Percentiles rank a stretch among this genome's conserved stretches.
phyloP scores from a whole-genome alignment of 2,329 filamentous ascomycete genomes.

The Eutypella sp. region DNA sequence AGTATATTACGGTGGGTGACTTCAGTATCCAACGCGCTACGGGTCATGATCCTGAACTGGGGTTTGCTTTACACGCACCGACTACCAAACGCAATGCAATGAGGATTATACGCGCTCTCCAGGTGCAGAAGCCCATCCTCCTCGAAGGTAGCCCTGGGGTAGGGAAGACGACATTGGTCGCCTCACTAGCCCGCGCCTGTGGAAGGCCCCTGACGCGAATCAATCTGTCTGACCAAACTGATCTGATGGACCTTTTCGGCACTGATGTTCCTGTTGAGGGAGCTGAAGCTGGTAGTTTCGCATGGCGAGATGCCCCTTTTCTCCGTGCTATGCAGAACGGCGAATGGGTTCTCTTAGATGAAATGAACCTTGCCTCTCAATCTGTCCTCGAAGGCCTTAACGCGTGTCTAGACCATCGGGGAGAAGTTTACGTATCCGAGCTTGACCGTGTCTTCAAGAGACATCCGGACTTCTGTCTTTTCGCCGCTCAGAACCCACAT shows the following conservation, averaged over 20 bases:
- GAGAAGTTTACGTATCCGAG: constrained; percentile 92
- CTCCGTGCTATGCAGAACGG: constrained; percentile 94
- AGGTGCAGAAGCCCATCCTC: constrained; percentile 84
- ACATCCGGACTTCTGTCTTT: constrained; percentile 86
- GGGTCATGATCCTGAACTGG: constrained; percentile 45
- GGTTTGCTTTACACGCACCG: constrained; percentile 79
- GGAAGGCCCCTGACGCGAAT: constrained; percentile 85
- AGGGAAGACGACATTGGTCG: constrained; percentile 91
- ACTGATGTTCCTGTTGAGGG: constrained; percentile 94
- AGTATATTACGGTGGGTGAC: constrained; percentile 62
- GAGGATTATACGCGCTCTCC: constrained; percentile 82
- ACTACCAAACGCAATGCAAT: constrained; percentile 89
- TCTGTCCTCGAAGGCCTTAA: constrained; percentile 95
- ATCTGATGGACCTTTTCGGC: constrained; percentile 94
- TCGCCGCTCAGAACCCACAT: constrained; percentile 96
- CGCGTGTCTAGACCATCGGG: constrained; percentile 92
- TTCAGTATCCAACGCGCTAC: constrained; percentile 61
- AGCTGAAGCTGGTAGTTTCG: constrained; percentile 83
- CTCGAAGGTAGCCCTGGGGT: constrained; percentile 97
- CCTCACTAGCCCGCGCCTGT: constrained; percentile 73
- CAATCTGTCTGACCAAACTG: constrained; percentile 96
- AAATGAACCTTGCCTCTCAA: constrained; percentile 98
- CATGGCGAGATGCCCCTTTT: constrained; percentile 94
- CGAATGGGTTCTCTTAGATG: constrained; percentile 93
- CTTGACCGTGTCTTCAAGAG: constrained; percentile 89